Conservation (phyloP, 2,329 filamentous ascomycete genomes). For the Aschersonia sp. region DNA sequence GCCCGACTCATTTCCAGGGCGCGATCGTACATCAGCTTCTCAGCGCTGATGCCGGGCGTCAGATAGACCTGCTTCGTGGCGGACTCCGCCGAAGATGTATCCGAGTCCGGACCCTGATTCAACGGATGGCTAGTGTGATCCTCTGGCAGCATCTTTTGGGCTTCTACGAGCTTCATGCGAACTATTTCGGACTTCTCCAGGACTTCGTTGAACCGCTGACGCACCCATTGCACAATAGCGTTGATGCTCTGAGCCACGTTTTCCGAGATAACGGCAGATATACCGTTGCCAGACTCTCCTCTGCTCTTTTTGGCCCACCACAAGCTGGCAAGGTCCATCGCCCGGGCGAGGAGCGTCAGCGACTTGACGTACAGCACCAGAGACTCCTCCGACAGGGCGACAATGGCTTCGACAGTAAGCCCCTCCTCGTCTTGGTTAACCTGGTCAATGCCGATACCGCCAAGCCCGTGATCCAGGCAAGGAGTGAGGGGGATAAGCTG, state of each 20-base stretch:
- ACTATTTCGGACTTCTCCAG: conserved; percentile 92
- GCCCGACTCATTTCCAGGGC: conserved; percentile 92
- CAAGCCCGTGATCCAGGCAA: conserved; percentile 56
- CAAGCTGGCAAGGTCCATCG: conserved; percentile 83
- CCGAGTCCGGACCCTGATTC: conserved; percentile 52
- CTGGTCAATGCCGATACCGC: conserved; percentile 42
- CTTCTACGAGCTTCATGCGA: conserved; percentile 73
- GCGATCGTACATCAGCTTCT: conserved; percentile 96
- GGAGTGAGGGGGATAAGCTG: conserved; percentile 85
- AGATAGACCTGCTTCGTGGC: conserved; percentile 68
- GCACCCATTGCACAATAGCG: conserved; percentile 89
- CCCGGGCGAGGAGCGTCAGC: conserved; percentile 74
- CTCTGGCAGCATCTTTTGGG: conserved; percentile 66
- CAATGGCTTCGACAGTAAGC: conserved; percentile 71
- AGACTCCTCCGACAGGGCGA: conserved; percentile 84
- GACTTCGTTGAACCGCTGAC: conserved; percentile 88
- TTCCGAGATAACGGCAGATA: conserved; percentile 27
- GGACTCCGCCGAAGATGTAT: conserved; percentile 41
- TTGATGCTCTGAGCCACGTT: conserved; percentile 62
- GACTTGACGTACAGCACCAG: conserved; percentile 94
- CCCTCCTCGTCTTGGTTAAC: conserved; percentile 49
- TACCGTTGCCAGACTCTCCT: conserved; percentile 34
- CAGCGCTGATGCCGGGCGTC: conserved; percentile 79
- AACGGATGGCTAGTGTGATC: conserved; percentile 78
- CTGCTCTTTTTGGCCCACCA: conserved; percentile 80